Percentiles rank a stretch among this genome's conserved stretches.
Conservation (phyloP, 75 land plant species). For the Larix kaempferi region DNA sequence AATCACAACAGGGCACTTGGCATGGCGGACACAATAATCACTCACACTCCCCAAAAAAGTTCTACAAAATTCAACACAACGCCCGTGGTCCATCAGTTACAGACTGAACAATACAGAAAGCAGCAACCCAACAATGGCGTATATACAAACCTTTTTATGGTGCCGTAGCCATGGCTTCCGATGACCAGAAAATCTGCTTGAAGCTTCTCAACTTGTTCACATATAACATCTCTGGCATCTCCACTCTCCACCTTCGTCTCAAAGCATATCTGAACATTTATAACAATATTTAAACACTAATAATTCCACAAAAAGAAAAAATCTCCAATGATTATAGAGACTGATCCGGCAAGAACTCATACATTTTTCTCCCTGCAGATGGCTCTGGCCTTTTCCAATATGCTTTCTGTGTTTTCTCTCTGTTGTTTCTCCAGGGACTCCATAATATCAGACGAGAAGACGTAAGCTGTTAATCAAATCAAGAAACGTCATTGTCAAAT, state of each 20-base stretch:
- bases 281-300: background rate
- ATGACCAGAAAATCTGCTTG: conserved; percentile 3
- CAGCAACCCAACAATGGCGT: background rate
- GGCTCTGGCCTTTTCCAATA: conserved; percentile 55
- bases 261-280: conserved; percentile 13
- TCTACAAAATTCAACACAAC: conserved; percentile 19
- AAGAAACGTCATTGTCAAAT: background rate
- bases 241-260: conserved; percentile 14
- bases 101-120: background rate
- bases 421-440: conserved; percentile 34
- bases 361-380: conserved; percentile 22
- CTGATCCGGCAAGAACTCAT: background rate
- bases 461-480: conserved; percentile 24
- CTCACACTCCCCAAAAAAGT: conserved; percentile 43
- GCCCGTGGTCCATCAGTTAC: background rate
- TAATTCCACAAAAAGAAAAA: background rate
- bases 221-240: conserved; percentile 22
- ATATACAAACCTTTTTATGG: conserved; percentile 15
- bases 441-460: conserved; percentile 36
- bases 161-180: conserved; percentile 20
- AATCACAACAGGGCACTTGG: conserved; percentile 41
- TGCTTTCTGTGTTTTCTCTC: conserved; percentile 29
- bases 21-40: conserved; percentile 46
- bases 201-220: conserved; percentile 20
- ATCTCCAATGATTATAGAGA: background rate